These are phyloP conservation scores for Carex kokanica DNA, from an alignment of 176 grass and related monocot genomes.

Conservation along the genomic window DNA sequence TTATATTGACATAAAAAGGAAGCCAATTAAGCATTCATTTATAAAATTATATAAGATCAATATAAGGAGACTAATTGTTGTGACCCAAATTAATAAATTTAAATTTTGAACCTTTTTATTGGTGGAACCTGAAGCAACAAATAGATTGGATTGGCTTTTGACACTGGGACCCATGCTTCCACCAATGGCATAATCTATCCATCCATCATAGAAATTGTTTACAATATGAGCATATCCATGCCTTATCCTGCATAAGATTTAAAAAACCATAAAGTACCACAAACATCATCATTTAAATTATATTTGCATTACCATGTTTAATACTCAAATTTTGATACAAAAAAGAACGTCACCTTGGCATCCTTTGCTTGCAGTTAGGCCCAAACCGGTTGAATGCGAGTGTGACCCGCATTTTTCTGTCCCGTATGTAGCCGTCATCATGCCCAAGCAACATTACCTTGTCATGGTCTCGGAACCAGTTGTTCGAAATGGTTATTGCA, in stretches of 20 bases:
- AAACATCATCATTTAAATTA: background rate
- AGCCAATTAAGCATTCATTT: too few species aligned
- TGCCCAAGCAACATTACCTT: conserved; percentile 93
- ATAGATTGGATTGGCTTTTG: conserved; percentile 77
- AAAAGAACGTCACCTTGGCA: conserved; percentile 50
- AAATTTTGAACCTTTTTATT: conserved; percentile 41
- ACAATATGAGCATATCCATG: conserved; percentile 73
- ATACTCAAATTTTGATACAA: background rate
- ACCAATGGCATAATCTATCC: conserved; percentile 76
- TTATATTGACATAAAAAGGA: too few species aligned
- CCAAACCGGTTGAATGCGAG: conserved; percentile 81
- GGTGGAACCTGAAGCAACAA: conserved; percentile 36
- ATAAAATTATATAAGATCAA: background rate
- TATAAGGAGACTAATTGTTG: background rate
- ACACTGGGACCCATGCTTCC: conserved; percentile 66
- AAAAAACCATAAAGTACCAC: background rate
- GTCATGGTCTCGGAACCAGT: conserved; percentile 85
- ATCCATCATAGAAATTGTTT: conserved; percentile 79
- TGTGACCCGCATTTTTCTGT: conserved; percentile 66
- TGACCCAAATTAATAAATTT: background rate
- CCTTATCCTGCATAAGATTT: conserved; percentile 44
- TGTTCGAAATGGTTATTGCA: conserved; percentile 74
- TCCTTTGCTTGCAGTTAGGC: conserved; percentile 70
- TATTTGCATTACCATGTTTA: background rate
- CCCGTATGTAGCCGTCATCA: conserved; percentile 42